Evolutionary conservation across 148 eudicot species (phyloP).

Genomic region (Rhododendron griersonianum): DNA sequence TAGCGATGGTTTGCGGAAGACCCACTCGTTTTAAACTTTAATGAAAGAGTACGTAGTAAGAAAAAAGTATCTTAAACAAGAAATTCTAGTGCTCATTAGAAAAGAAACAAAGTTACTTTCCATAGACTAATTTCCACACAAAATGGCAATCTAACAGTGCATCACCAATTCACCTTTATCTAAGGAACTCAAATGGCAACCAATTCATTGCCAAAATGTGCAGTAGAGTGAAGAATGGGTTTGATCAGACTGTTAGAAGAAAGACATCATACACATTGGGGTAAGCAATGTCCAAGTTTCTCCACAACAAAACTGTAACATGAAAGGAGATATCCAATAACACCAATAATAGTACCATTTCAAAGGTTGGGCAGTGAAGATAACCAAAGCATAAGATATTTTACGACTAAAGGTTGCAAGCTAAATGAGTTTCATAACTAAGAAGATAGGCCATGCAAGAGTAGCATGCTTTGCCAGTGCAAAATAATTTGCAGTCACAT

Average conservation of each 20-base stretch:
- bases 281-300: background rate
- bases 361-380: background rate
- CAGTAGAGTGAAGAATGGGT: background rate
- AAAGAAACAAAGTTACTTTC: background rate
- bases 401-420: background rate
- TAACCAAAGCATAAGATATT: background rate
- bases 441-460: background rate
- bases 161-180: background rate
- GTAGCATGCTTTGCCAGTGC: background rate
- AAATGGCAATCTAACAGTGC: too few relatives aligned
- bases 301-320: background rate
- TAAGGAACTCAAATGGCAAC: background rate
- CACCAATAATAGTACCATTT: background rate
- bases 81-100: background rate
- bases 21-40: background rate
- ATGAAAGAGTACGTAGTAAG: background rate
- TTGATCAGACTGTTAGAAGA: background rate
- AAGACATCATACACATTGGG: background rate
- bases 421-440: background rate
- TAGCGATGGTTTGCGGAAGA: background rate
- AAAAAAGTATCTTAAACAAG: background rate
- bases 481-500: background rate
- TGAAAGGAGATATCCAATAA: background rate
- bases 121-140: background rate
- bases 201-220: background rate